Evolutionary conservation across 1,284 basidiomycete genomes (phyloP), one percentile per base, ranked within the genome.

Genomic region (Rhodofomes roseus): DNA sequence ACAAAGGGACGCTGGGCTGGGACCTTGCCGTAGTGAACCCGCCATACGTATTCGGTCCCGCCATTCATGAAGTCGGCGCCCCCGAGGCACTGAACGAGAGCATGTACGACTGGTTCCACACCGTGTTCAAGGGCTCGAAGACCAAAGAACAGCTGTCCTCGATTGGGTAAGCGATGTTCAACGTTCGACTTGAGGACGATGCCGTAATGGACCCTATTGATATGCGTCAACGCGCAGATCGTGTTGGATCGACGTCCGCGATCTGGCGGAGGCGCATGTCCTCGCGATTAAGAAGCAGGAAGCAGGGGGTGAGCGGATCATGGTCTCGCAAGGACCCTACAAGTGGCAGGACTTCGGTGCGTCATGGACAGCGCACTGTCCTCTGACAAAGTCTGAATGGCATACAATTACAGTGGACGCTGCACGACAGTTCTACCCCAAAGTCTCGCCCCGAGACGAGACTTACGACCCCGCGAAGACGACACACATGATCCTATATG

Each of bases 21-120:
- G 83, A 86, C 60, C 68, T 86, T 20, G 77, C 76, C 23, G 58
- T 57, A 18, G 73, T 90, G 61, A 80, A 81, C 68, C 87, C 88
- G 70, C 79, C 82, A 61, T 77, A 77, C 69, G 84, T 86, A 50
- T 61, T 62, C 23, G 65, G 79, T 69, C 81, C 80, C 9, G 58
- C 69, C 14, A 50, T 65, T 44, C 65, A 68, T 37, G 58, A 60
- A 36, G 58, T 63, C 9, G 57, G 59, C 12, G 54, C 40, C n/a
- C 57, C 62, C 16, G 57, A 57, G 11, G 54, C 59, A 1, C 59
- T 71, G 25, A 68, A 65, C 59, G 52, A 52, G 36, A 65, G 64
- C 1, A 44, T 62, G 23, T 36, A 36, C 5, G 34, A 51, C 14
- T 61, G 56, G 25, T 66, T 63, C 56, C 18, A 52, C 11, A 36